phyloP scores from a whole-genome alignment of 2,329 filamentous ascomycete species.

The Aspergillus oerlinghausenensis region DNA sequence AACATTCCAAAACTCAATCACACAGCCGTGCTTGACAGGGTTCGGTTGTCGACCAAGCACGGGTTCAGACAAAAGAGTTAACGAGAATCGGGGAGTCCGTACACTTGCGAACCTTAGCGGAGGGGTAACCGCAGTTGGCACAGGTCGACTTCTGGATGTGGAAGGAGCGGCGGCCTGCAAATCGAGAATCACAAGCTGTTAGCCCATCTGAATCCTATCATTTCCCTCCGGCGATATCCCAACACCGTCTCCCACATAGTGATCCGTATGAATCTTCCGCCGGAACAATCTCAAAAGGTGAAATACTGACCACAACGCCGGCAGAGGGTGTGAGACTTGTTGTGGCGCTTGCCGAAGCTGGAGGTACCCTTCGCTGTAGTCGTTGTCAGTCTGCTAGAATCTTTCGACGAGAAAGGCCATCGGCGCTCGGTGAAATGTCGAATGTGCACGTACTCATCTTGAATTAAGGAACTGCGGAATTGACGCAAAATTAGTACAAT shows the following conservation, averaged over 20 bases:
- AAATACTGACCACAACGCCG: constrained; percentile 86
- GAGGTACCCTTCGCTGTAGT: constrained; percentile 65
- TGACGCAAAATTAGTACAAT: constrained; percentile 19
- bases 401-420: constrained; percentile 18
- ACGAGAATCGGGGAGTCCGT: constrained; percentile 45
- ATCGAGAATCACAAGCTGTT: constrained; percentile 29
- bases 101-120: constrained; percentile 98
- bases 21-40: constrained; percentile 5
- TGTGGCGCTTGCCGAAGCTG: constrained; percentile 78
- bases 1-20: constrained; percentile 7
- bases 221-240: constrained; percentile 8
- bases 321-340: constrained; percentile 98
- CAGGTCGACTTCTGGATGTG: constrained; percentile 99
- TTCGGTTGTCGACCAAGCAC: constrained; percentile 10
- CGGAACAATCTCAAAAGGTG: constrained; percentile 14
- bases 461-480: constrained; percentile 45
- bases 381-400: constrained; percentile 40
- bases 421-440: constrained; percentile 19
- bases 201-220: constrained; percentile 16
- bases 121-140: constrained; percentile 90
- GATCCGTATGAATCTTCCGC: constrained; percentile 12
- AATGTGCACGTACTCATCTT: constrained; percentile 54
- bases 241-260: constrained; percentile 6
- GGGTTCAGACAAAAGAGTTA: constrained; percentile 27
- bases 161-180: constrained; percentile 83